phyloP scores from a whole-genome alignment of 2,329 filamentous ascomycete species.

The Plenodomus lindquistii region DNA sequence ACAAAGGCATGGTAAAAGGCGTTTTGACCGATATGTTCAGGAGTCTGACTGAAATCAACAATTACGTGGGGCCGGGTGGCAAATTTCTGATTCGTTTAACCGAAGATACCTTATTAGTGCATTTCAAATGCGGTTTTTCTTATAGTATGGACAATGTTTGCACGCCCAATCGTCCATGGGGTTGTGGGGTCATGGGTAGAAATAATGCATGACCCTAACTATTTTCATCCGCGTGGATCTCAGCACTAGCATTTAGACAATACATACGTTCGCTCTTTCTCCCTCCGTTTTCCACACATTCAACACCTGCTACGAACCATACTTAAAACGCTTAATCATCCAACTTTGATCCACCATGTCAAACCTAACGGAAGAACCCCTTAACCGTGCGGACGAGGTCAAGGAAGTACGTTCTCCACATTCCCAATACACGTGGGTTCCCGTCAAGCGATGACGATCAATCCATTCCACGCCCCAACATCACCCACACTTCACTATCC shows the following conservation, averaged over 20 bases:
- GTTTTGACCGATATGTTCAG: too few species aligned
- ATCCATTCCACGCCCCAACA: neutral
- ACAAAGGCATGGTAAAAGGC: conserved; percentile 29
- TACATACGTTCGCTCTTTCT: neutral
- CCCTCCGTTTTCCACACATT: neutral
- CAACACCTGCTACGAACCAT: neutral
- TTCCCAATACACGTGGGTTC: neutral
- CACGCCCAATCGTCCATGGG: neutral
- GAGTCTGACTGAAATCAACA: neutral
- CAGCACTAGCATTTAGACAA: neutral
- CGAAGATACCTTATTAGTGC: conserved; percentile 36
- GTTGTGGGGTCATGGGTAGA: neutral
- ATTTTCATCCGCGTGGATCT: neutral
- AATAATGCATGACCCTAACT: neutral
- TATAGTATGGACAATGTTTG: neutral
- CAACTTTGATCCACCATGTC: neutral
- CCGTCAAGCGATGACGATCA: neutral
- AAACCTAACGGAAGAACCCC: conserved; percentile 16
- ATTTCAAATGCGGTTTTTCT: neutral
- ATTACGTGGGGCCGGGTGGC: conserved; percentile 8
- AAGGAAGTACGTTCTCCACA: conserved; percentile 37
- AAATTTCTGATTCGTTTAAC: conserved; percentile 28
- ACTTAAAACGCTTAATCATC: neutral
- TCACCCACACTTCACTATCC: neutral
- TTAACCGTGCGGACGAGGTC: conserved; percentile 43